Percentiles rank a stretch among this genome's conserved stretches.
Evolutionary conservation across 169 alveolate species (phyloP).

Genomic region (Cryptosporidium ubiquitum): DNA sequence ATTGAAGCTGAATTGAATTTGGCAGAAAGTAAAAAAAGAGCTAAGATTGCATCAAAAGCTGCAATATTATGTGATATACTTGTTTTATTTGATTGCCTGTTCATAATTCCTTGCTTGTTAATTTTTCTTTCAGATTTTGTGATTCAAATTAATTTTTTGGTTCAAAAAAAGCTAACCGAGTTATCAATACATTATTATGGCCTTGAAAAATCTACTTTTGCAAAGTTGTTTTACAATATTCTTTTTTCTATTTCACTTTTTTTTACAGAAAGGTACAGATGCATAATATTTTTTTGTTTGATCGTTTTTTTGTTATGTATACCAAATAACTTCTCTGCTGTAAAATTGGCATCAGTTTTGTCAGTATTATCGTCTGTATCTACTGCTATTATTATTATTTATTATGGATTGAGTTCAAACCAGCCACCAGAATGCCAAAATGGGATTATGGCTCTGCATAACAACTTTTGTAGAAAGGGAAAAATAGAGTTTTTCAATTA

Average conservation of each 20-base stretch:
- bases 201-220: constrained; percentile 6
- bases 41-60: constrained; percentile 7
- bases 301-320: constrained; percentile 50
- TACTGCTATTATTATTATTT: constrained; percentile 34
- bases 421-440: constrained; percentile 53
- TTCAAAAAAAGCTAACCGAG: constrained; percentile 25
- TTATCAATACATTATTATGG: constrained; percentile 9
- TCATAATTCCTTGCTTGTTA: constrained; percentile 56
- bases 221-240: not conserved
- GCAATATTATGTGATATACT: constrained; percentile 17
- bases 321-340: constrained; percentile 54
- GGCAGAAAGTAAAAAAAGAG: not conserved
- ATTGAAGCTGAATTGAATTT: not conserved
- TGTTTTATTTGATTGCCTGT: constrained; percentile 51
- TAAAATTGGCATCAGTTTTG: constrained; percentile 32
- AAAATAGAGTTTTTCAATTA: constrained; percentile 9
- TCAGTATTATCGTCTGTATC: constrained; percentile 62
- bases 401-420: constrained; percentile 5
- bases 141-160: constrained; percentile 22
- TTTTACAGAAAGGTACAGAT: constrained; percentile 42
- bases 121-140: constrained; percentile 61
- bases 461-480: constrained; percentile 52
- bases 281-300: constrained; percentile 34
- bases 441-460: not conserved
- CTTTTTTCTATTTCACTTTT: constrained; percentile 30